These are phyloP conservation scores for Fraxinus albicans DNA, from an alignment of 305 asterid species.

Conservation along the genomic window DNA sequence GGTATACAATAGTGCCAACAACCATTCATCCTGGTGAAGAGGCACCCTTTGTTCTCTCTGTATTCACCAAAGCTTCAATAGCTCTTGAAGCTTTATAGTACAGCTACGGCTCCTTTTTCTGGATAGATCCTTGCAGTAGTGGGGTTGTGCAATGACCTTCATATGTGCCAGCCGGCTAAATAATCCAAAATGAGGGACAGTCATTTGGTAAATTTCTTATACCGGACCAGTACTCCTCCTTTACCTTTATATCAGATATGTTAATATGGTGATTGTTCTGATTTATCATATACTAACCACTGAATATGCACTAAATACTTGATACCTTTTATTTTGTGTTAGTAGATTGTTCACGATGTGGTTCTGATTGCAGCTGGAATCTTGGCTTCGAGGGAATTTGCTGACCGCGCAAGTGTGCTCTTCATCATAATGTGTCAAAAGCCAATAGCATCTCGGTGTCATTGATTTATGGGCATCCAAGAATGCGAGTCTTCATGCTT, in stretches of 20 bases:
- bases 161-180: conserved; percentile 21
- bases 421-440: neutral
- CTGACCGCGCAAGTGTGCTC: neutral
- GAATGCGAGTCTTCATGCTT: conserved; percentile 2
- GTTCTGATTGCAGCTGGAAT: conserved; percentile 20
- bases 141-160: conserved; percentile 28
- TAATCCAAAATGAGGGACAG: conserved; percentile 4
- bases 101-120: conserved; percentile 15
- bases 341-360: neutral
- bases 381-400: neutral
- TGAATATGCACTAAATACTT: neutral
- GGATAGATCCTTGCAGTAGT: conserved; percentile 23
- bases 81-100: conserved; percentile 79
- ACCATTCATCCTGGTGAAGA: conserved; percentile 99
- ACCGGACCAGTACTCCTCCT: neutral
- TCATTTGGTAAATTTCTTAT: conserved; percentile 37
- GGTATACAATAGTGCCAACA: conserved; percentile 96
- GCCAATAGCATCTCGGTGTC: neutral
- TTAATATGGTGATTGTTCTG: neutral
- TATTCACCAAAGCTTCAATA: conserved; percentile 88
- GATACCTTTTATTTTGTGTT: neutral
- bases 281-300: neutral
- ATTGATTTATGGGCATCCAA: conserved; percentile 10
- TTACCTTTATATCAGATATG: neutral
- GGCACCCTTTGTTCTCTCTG: conserved; percentile 96